Evolutionary conservation across 2,329 filamentous ascomycete genomes (phyloP), one percentile per base, ranked within the genome.

Genomic region (Lasiodiplodia hormozganensis): DNA sequence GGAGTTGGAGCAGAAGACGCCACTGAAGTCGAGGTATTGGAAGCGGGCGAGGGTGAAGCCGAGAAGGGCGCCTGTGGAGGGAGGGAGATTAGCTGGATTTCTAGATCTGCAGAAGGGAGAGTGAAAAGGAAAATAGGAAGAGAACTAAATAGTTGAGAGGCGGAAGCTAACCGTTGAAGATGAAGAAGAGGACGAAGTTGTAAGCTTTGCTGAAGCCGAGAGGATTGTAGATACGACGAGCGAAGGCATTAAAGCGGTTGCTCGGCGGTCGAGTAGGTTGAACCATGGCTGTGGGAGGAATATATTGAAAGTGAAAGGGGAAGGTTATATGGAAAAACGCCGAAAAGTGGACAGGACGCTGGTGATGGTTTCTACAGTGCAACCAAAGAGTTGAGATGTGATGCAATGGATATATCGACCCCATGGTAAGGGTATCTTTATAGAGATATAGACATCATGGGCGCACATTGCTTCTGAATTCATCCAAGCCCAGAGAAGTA

Each of bases 151-250:
- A n/a, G n/a, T n/a, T n/a, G n/a, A n/a, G n/a, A n/a, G n/a, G n/a
- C n/a, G n/a, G n/a, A 53, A 10, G 7, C 16, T 16, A 5, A 54
- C 69, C 69, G 11, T 49, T 65, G 25, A 69, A 69, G 49, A 68
- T 62, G 70, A 72, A 70, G 31, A 83, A 89, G 2, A 89, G 79
- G 47, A 79, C 71, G 71, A 89, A 87, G 74, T 88, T 89, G 80
- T 88, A 88, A 43, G 80, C 81, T 72, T 85, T 86, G 2, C 78
- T 75, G 78, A 90, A 90, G 60, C 87, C 87, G 31, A 88, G 69
- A 2, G 81, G 77, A 53, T 79, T 76, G 73, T 84, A 85, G 21
- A 85, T 57, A 11, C 67, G 70, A 11, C 70, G 68, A 3, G 70
- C 69, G 43, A 69, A 3, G 47, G 68, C 60, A 18, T 70, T 71